These are phyloP conservation scores for Fusarium irregulare DNA, from an alignment of 2,329 filamentous ascomycete genomes.

Conservation along the genomic window DNA sequence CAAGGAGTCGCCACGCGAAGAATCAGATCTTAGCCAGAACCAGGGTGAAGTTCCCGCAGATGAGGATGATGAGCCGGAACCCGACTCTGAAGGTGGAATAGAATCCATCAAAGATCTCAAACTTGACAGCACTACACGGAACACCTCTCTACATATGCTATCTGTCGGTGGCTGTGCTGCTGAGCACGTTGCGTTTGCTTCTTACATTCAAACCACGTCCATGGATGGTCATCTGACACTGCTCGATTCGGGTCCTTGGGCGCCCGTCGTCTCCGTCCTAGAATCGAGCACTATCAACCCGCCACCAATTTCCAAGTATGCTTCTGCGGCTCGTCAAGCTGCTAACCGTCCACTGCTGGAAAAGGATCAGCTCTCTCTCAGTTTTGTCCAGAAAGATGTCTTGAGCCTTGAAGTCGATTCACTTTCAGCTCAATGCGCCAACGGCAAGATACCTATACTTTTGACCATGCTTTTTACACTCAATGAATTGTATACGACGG, in stretches of 20 bases:
- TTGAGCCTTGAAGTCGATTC: slow-evolving; percentile 54
- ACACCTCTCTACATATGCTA: slow-evolving; percentile 54
- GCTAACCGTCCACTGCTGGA: slow-evolving; percentile 59
- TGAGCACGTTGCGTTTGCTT: slow-evolving; percentile 68
- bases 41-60: background rate
- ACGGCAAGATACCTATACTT: slow-evolving; percentile 58
- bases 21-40: slow-evolving; percentile 7
- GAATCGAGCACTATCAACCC: slow-evolving; percentile 65
- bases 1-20: background rate
- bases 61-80: background rate
- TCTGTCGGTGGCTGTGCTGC: slow-evolving; percentile 69
- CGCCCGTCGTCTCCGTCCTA: slow-evolving; percentile 68
- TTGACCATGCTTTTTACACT: slow-evolving; percentile 93
- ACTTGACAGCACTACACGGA: slow-evolving; percentile 7
- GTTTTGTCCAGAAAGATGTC: slow-evolving; percentile 62
- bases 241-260: slow-evolving; percentile 89
- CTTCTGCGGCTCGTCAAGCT: slow-evolving; percentile 59
- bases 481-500: slow-evolving; percentile 90
- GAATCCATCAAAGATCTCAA: slow-evolving; percentile 10
- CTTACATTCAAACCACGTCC: slow-evolving; percentile 52
- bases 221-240: slow-evolving; percentile 64
- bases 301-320: slow-evolving; percentile 63
- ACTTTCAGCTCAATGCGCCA: slow-evolving; percentile 50
- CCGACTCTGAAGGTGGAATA: background rate
- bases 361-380: slow-evolving; percentile 52